Percentiles rank a stretch among this genome's conserved stretches.
These are phyloP conservation scores for Xylariaceae sp. DNA, from an alignment of 2,329 filamentous ascomycete species.

Conservation along the genomic window DNA sequence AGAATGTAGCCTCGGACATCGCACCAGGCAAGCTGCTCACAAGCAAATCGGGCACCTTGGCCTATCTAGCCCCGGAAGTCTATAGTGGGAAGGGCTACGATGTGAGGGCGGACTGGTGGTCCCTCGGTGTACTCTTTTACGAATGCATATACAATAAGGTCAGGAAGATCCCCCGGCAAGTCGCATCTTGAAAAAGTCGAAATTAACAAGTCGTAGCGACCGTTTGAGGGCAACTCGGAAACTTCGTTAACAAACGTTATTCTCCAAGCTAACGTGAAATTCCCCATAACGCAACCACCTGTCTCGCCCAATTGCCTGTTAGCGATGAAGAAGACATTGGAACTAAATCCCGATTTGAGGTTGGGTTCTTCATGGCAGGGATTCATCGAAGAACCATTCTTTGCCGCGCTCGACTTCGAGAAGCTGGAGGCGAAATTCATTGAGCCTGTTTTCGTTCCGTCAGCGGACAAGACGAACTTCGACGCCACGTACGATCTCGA, in stretches of 20 bases:
- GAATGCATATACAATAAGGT: constrained; percentile 99
- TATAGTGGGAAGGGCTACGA: constrained; percentile 88
- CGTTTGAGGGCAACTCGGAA: constrained; percentile 87
- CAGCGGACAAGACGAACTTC: constrained; percentile 97
- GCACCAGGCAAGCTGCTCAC: constrained; percentile 75
- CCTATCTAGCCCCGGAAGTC: constrained; percentile 93
- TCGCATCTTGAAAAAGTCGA: neutral
- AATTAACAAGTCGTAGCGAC: constrained; percentile 55
- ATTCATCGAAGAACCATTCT: constrained; percentile 86
- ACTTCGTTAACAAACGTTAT: constrained; percentile 75
- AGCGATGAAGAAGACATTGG: constrained; percentile 77
- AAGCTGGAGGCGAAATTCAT: constrained; percentile 81
- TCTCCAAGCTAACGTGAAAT: constrained; percentile 74
- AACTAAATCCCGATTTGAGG: constrained; percentile 71
- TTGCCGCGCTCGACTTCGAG: constrained; percentile 76
- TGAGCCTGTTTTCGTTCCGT: constrained; percentile 85
- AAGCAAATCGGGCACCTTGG: constrained; percentile 93
- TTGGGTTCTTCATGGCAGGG: constrained; percentile 83
- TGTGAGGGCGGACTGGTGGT: constrained; percentile 96
- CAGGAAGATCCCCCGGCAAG: constrained; percentile 25
- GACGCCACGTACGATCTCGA: constrained; percentile 97
- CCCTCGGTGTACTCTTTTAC: constrained; percentile 94
- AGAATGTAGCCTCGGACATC: constrained; percentile 97
- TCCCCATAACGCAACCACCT: constrained; percentile 85
- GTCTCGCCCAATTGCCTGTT: constrained; percentile 85